Conservation (phyloP, 2,329 filamentous ascomycete genomes). For the Xylariaceae sp. region DNA sequence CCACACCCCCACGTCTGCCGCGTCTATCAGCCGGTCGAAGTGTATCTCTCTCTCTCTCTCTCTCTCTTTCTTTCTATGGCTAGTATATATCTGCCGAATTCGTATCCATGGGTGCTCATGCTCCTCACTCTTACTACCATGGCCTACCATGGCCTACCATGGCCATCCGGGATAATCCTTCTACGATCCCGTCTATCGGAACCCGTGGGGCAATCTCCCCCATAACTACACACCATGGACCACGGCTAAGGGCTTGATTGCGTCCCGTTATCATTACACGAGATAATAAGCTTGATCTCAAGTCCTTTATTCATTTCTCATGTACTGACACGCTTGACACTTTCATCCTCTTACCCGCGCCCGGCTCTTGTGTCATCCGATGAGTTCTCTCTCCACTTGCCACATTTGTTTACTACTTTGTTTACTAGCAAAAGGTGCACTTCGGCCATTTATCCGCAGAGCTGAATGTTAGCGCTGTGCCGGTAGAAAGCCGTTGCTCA, state of each 20-base stretch:
- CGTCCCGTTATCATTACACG: conserved; percentile 15
- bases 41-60: no score
- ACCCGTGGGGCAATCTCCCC: conserved; percentile 29
- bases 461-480: conserved; percentile 22
- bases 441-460: conserved; percentile 25
- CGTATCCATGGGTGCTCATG: conserved; percentile 14
- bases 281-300: conserved; percentile 21
- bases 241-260: conserved; percentile 15
- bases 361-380: conserved; percentile 21
- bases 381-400: conserved; percentile 26
- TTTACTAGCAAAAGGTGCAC: conserved; percentile 24
- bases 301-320: conserved; percentile 7
- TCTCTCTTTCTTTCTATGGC: background rate
- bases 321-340: conserved; percentile 5
- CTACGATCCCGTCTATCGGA: conserved; percentile 26
- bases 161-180: conserved; percentile 25
- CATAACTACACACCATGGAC: conserved; percentile 10
- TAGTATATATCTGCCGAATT: conserved; percentile 21
- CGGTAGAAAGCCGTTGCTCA: conserved; percentile 36
- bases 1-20: conserved; percentile 15
- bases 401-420: conserved; percentile 26
- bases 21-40: conserved; percentile 11
- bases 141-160: background rate
- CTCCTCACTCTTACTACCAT: conserved; percentile 13
- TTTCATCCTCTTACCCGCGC: conserved; percentile 13